Percentiles rank a stretch among this genome's conserved stretches.
Evolutionary conservation across 352 stramenopile species (phyloP).

Genomic region (Globisporangium heterothallicum): DNA sequence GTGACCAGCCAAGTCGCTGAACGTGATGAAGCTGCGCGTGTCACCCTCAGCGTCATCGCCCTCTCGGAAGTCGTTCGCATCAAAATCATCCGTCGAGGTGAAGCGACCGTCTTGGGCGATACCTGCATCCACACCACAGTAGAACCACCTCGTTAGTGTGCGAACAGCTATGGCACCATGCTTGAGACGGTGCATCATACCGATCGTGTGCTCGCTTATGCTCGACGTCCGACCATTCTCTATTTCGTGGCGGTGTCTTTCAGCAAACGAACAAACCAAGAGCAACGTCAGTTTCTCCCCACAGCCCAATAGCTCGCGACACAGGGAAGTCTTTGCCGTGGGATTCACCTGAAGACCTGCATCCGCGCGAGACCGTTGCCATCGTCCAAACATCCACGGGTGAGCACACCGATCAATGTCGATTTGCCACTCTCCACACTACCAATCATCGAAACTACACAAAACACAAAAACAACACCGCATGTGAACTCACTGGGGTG

Average conservation of each 20-base stretch:
- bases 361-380: conserved; percentile 81
- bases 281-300: no score
- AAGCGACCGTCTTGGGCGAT: conserved; percentile 61
- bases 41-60: conserved; percentile 28
- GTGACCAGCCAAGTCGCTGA: conserved; percentile 78
- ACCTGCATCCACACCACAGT: conserved; percentile 3
- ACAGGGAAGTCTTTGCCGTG: neutral
- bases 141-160: neutral
- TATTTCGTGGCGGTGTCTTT: conserved; percentile 82
- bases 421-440: conserved; percentile 87
- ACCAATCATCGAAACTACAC: conserved; percentile 82
- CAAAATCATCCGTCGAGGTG: conserved; percentile 38
- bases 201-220: conserved; percentile 85
- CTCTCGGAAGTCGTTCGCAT: conserved; percentile 44
- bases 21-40: conserved; percentile 39
- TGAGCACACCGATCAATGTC: conserved; percentile 87
- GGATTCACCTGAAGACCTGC: conserved; percentile 70
- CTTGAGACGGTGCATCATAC: conserved; percentile 5
- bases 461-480: no score
- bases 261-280: no score
- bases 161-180: neutral
- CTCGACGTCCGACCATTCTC: conserved; percentile 86
- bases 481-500: no score
- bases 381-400: conserved; percentile 76
- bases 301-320: neutral